Percentiles rank a stretch among this genome's conserved stretches.
These are phyloP conservation scores for Tuber microsphaerosporum DNA, from an alignment of 495 filamentous ascomycete species.

Conservation along the genomic window DNA sequence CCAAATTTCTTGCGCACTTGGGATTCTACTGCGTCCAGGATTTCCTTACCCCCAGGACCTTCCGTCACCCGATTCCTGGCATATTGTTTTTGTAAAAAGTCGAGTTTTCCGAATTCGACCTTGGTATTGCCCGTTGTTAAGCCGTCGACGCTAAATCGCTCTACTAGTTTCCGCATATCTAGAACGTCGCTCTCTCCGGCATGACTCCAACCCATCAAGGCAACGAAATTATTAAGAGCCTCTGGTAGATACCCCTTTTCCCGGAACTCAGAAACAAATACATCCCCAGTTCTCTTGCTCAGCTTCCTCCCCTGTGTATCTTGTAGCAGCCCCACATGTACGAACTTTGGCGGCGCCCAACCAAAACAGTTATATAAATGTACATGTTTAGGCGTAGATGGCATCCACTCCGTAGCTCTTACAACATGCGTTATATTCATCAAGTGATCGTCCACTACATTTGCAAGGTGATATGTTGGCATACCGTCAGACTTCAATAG, in stretches of 20 bases:
- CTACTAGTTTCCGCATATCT: constrained; percentile 59
- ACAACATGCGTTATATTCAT: constrained; percentile 97
- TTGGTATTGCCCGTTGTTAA: constrained; percentile 82
- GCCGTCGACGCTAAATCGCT: constrained; percentile 64
- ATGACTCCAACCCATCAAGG: constrained; percentile 81
- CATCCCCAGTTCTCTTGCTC: constrained; percentile 73
- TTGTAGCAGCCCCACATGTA: constrained; percentile 79
- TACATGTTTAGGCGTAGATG: constrained; percentile 83
- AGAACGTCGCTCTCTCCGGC: constrained; percentile 59
- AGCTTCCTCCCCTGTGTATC: constrained; percentile 71
- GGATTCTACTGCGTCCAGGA: constrained; percentile 40
- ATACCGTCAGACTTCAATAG: constrained; percentile 82
- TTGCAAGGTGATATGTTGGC: constrained; percentile 94
- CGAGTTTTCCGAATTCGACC: constrained; percentile 71
- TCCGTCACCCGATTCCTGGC: constrained; percentile 43
- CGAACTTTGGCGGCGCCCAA: constrained; percentile 77
- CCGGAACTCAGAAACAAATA: constrained; percentile 62
- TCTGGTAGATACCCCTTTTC: constrained; percentile 64
- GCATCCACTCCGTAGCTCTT: constrained; percentile 81
- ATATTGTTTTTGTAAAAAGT: constrained; percentile 71
- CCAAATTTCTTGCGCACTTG: constrained; percentile 37
- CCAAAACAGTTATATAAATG: constrained; percentile 80
- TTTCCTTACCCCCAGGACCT: constrained; percentile 33
- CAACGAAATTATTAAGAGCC: constrained; percentile 72
- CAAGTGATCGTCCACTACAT: constrained; percentile 87